Conservation (phyloP, 2,329 filamentous ascomycete species). For the Arthrobotrys conoides region DNA sequence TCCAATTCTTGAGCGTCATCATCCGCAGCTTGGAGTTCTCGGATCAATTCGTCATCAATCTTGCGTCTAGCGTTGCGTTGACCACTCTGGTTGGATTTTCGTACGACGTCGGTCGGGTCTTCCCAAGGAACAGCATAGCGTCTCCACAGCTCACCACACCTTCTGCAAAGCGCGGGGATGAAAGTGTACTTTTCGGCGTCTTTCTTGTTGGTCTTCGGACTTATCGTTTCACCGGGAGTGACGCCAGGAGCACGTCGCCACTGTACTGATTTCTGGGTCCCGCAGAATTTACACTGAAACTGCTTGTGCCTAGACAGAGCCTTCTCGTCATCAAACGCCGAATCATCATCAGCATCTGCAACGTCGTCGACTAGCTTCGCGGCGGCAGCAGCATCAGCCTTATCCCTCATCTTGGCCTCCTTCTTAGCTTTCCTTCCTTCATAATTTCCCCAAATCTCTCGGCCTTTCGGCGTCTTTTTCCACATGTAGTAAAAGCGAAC, state of each 20-base stretch:
- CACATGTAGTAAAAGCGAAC: constrained; percentile 97
- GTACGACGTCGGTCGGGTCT: constrained; percentile 88
- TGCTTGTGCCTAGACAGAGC: constrained; percentile 81
- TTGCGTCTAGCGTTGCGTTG: constrained; percentile 88
- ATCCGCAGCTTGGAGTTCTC: constrained; percentile 78
- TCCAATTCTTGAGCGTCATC: constrained; percentile 68
- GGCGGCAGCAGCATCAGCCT: constrained; percentile 72
- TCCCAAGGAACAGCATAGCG: constrained; percentile 97
- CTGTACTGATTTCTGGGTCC: constrained; percentile 82
- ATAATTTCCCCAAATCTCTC: constrained; percentile 90
- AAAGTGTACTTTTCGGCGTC: constrained; percentile 80
- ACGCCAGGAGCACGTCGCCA: constrained; percentile 91
- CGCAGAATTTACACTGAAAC: constrained; percentile 96
- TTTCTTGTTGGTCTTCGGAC: constrained; percentile 74
- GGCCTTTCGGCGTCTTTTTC: constrained; percentile 92
- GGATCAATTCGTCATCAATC: constrained; percentile 90
- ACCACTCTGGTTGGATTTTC: constrained; percentile 84
- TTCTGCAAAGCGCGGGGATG: constrained; percentile 86
- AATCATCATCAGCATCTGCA: constrained; percentile 92
- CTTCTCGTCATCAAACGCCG: constrained; percentile 92
- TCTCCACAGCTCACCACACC: constrained; percentile 93
- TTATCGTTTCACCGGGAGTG: constrained; percentile 78
- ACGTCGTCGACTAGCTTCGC: constrained; percentile 91
- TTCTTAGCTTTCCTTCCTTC: constrained; percentile 91
- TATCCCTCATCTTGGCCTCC: constrained; percentile 76